Evolutionary conservation across 2,329 filamentous ascomycete genomes (phyloP).

Genomic region (Paraphaeosphaeria minitans): DNA sequence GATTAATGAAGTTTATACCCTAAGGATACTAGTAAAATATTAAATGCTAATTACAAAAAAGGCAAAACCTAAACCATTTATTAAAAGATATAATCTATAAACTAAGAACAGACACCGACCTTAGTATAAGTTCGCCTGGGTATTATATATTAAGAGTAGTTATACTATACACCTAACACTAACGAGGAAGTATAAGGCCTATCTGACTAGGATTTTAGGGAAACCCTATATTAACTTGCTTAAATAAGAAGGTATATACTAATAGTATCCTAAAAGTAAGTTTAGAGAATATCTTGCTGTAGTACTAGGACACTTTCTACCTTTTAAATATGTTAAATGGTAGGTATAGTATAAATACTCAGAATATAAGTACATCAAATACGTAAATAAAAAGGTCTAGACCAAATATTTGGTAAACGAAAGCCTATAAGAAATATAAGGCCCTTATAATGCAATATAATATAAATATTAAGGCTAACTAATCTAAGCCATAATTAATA

Average conservation of each 20-base stretch:
- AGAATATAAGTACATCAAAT: neutral
- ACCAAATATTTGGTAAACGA: constrained; percentile 1
- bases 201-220: neutral
- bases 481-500: neutral
- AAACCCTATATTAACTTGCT: neutral
- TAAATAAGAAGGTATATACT: neutral
- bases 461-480: neutral
- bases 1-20: no score
- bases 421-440: neutral
- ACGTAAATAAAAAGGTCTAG: neutral
- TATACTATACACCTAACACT: neutral
- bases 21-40: no score
- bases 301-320: neutral
- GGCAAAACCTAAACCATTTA: neutral
- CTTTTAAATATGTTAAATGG: neutral
- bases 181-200: neutral
- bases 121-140: neutral
- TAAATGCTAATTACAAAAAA: neutral
- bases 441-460: neutral
- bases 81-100: neutral
- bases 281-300: neutral
- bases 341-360: neutral
- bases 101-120: neutral
- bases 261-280: neutral
- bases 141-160: neutral